A percentile compares a stretch with the other conserved stretches of the same genome.
These are phyloP conservation scores for Castanea mollissima DNA, from an alignment of 306 rosid species.

Conservation along the genomic window DNA sequence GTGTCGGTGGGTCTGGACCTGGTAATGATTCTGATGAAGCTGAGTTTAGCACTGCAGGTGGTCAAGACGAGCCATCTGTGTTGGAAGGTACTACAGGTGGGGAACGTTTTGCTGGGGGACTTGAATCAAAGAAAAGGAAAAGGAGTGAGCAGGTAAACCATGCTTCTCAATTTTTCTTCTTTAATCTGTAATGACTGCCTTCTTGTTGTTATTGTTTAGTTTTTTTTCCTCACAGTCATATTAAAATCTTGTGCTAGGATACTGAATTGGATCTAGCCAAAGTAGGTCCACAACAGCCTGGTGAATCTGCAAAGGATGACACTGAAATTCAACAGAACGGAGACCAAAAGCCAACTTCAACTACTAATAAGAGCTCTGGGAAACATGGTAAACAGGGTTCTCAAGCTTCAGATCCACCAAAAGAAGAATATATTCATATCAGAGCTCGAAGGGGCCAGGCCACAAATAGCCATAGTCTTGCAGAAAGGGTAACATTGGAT, in stretches of 20 bases:
- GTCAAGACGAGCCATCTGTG: slow-evolving; percentile 52
- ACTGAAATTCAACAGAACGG: slow-evolving; percentile 52
- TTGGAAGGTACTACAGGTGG: slow-evolving; percentile 53
- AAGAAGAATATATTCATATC: slow-evolving; percentile 90
- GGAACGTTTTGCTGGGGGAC: slow-evolving; percentile 52
- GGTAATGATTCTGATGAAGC: slow-evolving; percentile 69
- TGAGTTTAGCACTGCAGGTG: slow-evolving; percentile 60
- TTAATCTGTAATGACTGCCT: background rate
- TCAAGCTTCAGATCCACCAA: slow-evolving; percentile 71
- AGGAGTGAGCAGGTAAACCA: slow-evolving; percentile 66
- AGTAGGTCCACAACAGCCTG: slow-evolving; percentile 39
- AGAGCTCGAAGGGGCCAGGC: slow-evolving; percentile 99
- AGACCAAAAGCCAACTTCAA: slow-evolving; percentile 50
- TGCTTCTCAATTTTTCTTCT: slow-evolving; percentile 7
- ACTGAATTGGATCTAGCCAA: slow-evolving; percentile 47
- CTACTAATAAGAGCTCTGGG: slow-evolving; percentile 47
- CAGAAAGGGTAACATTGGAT: slow-evolving; percentile 73
- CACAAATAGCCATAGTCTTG: slow-evolving; percentile 98
- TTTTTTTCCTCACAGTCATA: slow-evolving; percentile 7
- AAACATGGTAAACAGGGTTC: slow-evolving; percentile 74
- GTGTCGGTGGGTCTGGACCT: slow-evolving; percentile 22
- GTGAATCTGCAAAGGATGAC: slow-evolving; percentile 51
- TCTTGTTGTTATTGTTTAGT: background rate
- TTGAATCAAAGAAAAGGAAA: slow-evolving; percentile 79
- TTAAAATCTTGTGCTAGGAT: slow-evolving; percentile 50